A percentile compares a stretch with the other conserved stretches of the same genome.
Conservation (phyloP, 108 stramenopile species). For the Cyclotella kingstonii region DNA sequence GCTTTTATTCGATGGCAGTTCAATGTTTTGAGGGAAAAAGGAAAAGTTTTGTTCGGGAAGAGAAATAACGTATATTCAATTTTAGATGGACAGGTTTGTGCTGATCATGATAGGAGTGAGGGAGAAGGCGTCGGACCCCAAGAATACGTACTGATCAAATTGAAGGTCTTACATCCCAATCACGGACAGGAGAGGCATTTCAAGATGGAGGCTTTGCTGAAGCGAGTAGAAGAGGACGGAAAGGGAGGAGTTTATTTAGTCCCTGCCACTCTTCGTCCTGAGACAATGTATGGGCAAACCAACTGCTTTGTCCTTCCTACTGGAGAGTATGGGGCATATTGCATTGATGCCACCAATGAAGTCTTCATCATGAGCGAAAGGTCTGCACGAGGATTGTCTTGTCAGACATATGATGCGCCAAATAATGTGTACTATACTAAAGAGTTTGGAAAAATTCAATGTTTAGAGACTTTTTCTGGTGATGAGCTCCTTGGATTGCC, state of each 20-base stretch:
- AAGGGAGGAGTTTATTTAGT: slow-evolving; percentile 83
- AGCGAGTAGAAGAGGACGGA: slow-evolving; percentile 38
- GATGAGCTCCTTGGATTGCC: slow-evolving; percentile 93
- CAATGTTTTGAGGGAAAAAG: slow-evolving; percentile 74
- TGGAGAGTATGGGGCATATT: slow-evolving; percentile 97
- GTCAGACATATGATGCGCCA: slow-evolving; percentile 77
- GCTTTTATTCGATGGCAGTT: slow-evolving; percentile 97
- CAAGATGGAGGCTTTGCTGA: slow-evolving; percentile 67
- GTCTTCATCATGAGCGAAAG: slow-evolving; percentile 92
- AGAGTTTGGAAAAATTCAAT: slow-evolving; percentile 81
- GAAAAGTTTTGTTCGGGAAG: slow-evolving; percentile 91
- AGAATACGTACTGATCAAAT: slow-evolving; percentile 98
- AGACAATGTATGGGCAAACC: slow-evolving; percentile 99
- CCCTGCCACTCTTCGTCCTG: slow-evolving; percentile 97
- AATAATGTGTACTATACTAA: slow-evolving; percentile 68
- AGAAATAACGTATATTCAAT: slow-evolving; percentile 94
- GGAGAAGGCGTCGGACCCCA: slow-evolving; percentile 98
- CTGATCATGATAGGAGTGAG: slow-evolving; percentile 96
- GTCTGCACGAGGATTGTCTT: slow-evolving; percentile 88
- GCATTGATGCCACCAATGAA: slow-evolving; percentile 82
- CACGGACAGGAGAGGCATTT: slow-evolving; percentile 71
- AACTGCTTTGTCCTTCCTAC: slow-evolving; percentile 98
- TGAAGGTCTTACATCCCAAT: slow-evolving; percentile 84
- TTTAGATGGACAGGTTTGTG: slow-evolving; percentile 97
- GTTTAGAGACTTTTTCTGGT: slow-evolving; percentile 82